phyloP scores from a whole-genome alignment of 768 basidiomycete species.

The Suillus lakei region DNA sequence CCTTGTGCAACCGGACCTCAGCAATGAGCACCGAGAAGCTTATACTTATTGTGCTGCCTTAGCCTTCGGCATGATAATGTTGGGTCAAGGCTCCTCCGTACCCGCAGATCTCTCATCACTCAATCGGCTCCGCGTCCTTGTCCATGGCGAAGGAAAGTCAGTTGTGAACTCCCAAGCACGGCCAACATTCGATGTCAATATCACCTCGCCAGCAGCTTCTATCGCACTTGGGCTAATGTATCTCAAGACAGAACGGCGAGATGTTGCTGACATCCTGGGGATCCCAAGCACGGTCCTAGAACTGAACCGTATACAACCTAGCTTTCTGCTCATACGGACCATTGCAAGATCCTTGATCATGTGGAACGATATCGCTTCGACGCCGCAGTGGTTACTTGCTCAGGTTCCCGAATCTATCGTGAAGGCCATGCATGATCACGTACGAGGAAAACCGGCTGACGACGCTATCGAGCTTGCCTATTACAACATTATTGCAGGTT shows the following conservation, averaged over 20 bases:
- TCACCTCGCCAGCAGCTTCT: conserved; percentile 91
- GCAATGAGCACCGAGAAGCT: conserved; percentile 88
- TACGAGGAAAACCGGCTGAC: conserved; percentile 55
- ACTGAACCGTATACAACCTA: conserved; percentile 87
- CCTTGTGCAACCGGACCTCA: conserved; percentile 80
- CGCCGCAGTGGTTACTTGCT: conserved; percentile 68
- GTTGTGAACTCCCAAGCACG: conserved; percentile 41
- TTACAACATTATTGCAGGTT: conserved; percentile 89
- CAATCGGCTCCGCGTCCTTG: conserved; percentile 68
- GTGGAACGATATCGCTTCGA: conserved; percentile 81
- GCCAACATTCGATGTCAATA: conserved; percentile 76
- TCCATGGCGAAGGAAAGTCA: conserved; percentile 71
- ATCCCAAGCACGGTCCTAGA: conserved; percentile 82
- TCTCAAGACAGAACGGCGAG: conserved; percentile 79
- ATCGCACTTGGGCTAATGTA: conserved; percentile 94
- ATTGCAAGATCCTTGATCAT: conserved; percentile 80
- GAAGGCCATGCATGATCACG: conserved; percentile 57
- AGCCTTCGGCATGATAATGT: conserved; percentile 96
- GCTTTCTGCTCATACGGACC: conserved; percentile 82
- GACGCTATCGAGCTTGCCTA: conserved; percentile 87
- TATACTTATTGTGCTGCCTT: conserved; percentile 90
- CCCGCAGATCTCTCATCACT: conserved; percentile 79
- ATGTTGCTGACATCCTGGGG: conserved; percentile 84
- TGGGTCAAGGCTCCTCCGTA: conserved; percentile 80
- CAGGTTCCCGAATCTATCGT: conserved; percentile 76